Evolutionary conservation across 1,284 basidiomycete species (phyloP).

Genomic region (Fistulinella cinereoalba): DNA sequence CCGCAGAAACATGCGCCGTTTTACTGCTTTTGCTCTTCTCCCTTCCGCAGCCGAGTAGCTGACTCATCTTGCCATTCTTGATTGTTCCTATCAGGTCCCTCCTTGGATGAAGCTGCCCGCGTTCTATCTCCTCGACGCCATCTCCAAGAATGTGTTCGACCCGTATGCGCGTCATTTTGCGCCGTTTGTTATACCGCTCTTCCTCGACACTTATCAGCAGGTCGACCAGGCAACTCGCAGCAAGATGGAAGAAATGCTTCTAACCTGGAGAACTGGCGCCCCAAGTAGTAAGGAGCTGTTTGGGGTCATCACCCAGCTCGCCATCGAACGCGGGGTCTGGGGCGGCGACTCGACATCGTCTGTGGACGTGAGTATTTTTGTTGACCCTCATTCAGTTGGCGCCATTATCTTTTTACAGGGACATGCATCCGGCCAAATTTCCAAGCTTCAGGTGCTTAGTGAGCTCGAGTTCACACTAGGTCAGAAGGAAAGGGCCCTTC

Average conservation of each 20-base stretch:
- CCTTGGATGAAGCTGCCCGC: slow-evolving; percentile 89
- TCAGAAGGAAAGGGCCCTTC: slow-evolving; percentile 68
- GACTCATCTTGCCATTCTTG: slow-evolving; percentile 53
- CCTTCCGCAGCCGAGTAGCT: slow-evolving; percentile 44
- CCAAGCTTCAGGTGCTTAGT: slow-evolving; percentile 72
- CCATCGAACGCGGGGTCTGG: slow-evolving; percentile 79
- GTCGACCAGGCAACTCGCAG: slow-evolving; percentile 81
- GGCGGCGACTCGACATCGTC: slow-evolving; percentile 49
- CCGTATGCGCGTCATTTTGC: slow-evolving; percentile 85
- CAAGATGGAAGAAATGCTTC: slow-evolving; percentile 95
- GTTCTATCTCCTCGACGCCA: slow-evolving; percentile 95
- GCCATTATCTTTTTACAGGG: slow-evolving; percentile 17
- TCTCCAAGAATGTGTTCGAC: slow-evolving; percentile 90
- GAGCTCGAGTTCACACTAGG: slow-evolving; percentile 76
- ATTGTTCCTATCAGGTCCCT: slow-evolving; percentile 64
- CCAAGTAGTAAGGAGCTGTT: slow-evolving; percentile 82
- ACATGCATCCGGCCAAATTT: slow-evolving; percentile 46
- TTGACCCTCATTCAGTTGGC: neutral
- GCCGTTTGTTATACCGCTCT: slow-evolving; percentile 72
- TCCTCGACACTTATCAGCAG: slow-evolving; percentile 79
- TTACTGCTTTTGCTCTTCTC: slow-evolving; percentile 21
- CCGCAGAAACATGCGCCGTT: slow-evolving; percentile 25
- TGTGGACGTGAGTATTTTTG: slow-evolving; percentile 26
- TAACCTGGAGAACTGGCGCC: slow-evolving; percentile 87
- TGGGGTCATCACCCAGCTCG: slow-evolving; percentile 66